These are phyloP conservation scores for Hypholoma fasciculare DNA, from an alignment of 768 basidiomycete species.

Conservation along the genomic window DNA sequence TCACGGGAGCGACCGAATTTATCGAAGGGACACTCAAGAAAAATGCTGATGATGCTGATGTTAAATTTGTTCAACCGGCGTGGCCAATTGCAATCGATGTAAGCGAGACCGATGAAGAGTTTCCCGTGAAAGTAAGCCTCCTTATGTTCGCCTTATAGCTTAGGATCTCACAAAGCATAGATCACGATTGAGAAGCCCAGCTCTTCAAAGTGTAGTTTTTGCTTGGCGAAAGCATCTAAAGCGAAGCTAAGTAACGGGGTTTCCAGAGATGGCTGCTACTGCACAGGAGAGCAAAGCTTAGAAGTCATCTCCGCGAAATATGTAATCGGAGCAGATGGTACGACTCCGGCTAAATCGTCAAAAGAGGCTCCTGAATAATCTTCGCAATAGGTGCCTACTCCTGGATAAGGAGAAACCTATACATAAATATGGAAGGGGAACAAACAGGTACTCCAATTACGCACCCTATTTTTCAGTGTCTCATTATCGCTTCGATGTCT, in stretches of 20 bases:
- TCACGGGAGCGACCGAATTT: slow-evolving; percentile 4
- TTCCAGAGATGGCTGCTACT: too few species aligned
- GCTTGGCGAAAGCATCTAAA: too few species aligned
- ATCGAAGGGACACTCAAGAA: slow-evolving; percentile 9
- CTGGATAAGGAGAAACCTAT: slow-evolving; percentile 6
- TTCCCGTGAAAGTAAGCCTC: neutral
- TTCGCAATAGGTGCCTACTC: slow-evolving; percentile 6
- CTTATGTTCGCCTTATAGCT: too few species aligned
- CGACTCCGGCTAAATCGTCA: neutral
- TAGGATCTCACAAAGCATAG: too few species aligned
- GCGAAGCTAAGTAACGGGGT: too few species aligned
- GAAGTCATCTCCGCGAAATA: slow-evolving; percentile 3
- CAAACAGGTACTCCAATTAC: slow-evolving; percentile 3
- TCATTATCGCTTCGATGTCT: neutral
- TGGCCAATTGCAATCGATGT: slow-evolving; percentile 9
- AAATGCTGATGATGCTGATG: slow-evolving; percentile 7
- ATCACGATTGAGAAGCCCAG: too few species aligned
- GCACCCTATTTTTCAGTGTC: too few species aligned
- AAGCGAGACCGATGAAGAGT: neutral
- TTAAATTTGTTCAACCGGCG: slow-evolving; percentile 4
- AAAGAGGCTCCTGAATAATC: neutral
- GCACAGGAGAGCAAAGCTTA: neutral
- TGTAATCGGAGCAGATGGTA: slow-evolving; percentile 11
- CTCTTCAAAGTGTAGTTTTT: too few species aligned
- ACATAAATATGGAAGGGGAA: slow-evolving; percentile 12